These are phyloP conservation scores for Lodderomyces beijingensis DNA, from an alignment of 1,139 yeast species.

Conservation along the genomic window DNA sequence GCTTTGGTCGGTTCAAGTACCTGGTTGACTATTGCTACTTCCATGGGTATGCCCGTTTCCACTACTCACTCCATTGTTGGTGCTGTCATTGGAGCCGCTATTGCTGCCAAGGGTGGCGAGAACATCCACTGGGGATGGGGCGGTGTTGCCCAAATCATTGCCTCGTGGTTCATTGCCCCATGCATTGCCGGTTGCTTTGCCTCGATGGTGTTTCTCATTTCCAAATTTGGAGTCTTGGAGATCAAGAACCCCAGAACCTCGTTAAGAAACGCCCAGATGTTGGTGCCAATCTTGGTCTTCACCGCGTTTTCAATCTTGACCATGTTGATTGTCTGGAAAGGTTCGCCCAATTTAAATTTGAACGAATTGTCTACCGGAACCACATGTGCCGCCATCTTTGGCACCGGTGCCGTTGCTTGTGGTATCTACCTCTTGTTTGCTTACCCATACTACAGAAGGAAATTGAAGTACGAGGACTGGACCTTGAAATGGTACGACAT, in stretches of 20 bases:
- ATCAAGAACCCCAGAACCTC: conserved; percentile 42
- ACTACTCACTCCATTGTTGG: conserved; percentile 80
- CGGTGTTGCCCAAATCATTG: conserved; percentile 69
- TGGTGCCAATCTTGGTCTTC: conserved; percentile 62
- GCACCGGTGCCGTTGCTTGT: conserved; percentile 58
- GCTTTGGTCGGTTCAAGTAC: conserved; percentile 72
- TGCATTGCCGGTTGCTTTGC: conserved; percentile 63
- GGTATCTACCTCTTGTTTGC: conserved; percentile 50
- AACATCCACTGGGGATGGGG: conserved; percentile 71
- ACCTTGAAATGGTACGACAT: conserved; percentile 57
- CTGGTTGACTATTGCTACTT: conserved; percentile 68
- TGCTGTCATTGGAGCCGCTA: conserved; percentile 69
- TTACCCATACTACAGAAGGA: conserved; percentile 62
- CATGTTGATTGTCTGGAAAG: conserved; percentile 63
- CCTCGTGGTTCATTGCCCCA: conserved; percentile 85
- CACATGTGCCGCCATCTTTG: conserved; percentile 53
- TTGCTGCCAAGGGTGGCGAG: conserved; percentile 61
- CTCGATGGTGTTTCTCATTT: conserved; percentile 51
- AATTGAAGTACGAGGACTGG: conserved; percentile 63
- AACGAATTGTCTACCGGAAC: conserved; percentile 48
- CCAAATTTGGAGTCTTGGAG: conserved; percentile 61
- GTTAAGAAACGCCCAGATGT: conserved; percentile 49
- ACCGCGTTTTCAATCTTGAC: conserved; percentile 60
- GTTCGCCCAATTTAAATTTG: conserved; percentile 63
- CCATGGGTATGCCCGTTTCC: conserved; percentile 69